Conservation (phyloP, 345 rosid species). For the Salix udensis region DNA sequence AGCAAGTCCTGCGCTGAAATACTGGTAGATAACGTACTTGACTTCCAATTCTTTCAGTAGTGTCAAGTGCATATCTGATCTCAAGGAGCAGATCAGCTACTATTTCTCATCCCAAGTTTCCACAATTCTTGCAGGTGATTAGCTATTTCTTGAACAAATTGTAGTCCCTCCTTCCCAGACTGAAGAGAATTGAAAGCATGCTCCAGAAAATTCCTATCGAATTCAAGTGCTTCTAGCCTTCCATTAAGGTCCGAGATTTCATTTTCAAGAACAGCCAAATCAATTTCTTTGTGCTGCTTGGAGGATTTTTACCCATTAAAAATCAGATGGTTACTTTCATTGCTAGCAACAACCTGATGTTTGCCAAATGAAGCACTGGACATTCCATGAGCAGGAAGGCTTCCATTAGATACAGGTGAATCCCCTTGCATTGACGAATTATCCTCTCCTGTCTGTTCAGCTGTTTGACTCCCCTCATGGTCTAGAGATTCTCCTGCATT, state of each 20-base stretch:
- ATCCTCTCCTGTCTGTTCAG: slow-evolving; percentile 9
- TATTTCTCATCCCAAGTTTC: slow-evolving; percentile 21
- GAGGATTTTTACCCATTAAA: no score
- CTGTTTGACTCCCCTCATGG: slow-evolving; percentile 7
- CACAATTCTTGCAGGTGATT: slow-evolving; percentile 40
- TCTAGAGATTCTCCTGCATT: slow-evolving; percentile 17
- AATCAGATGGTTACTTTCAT: no score
- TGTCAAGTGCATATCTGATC: not conserved
- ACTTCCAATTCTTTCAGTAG: not conserved
- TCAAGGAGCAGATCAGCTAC: slow-evolving; percentile 20
- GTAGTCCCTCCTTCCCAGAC: slow-evolving; percentile 37
- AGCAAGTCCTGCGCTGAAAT: no score
- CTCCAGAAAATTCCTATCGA: slow-evolving; percentile 37
- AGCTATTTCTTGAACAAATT: slow-evolving; percentile 44
- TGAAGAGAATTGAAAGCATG: slow-evolving; percentile 40
- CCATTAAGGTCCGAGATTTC: slow-evolving; percentile 46
- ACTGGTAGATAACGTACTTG: not conserved
- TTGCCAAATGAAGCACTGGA: slow-evolving; percentile 2
- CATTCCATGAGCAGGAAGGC: slow-evolving; percentile 12
- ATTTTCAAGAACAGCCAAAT: slow-evolving; percentile 31
- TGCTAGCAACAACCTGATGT: slow-evolving; percentile 1
- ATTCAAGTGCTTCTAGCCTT: slow-evolving; percentile 51
- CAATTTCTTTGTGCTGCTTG: slow-evolving; percentile 13
- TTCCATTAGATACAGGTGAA: slow-evolving; percentile 13
- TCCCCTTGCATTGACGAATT: not conserved